Evolutionary conservation across 148 eudicot genomes (phyloP).

Genomic region (Heliosperma pusillum): DNA sequence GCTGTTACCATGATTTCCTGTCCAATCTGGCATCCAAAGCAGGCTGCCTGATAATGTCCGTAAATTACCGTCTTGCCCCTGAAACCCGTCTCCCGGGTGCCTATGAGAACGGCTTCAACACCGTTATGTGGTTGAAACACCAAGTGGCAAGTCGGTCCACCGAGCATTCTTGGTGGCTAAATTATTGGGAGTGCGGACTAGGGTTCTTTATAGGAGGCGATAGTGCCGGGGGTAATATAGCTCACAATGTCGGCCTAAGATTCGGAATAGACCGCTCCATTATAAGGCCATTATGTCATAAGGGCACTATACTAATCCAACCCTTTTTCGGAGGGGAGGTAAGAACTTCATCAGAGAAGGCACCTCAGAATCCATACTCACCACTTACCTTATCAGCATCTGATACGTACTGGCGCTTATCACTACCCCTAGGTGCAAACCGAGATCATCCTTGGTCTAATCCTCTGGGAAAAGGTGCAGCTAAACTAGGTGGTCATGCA

Average conservation of each 20-base stretch:
- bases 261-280: conserved; percentile 10
- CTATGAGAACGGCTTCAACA: conserved; percentile 63
- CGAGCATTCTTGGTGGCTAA: conserved; percentile 44
- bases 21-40: conserved; percentile 47
- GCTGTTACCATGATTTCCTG: conserved; percentile 73
- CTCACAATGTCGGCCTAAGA: conserved; percentile 39
- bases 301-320: conserved; percentile 59
- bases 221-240: conserved; percentile 79
- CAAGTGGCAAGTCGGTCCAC: conserved; percentile 16
- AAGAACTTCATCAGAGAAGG: conserved; percentile 47
- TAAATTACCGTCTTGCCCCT: conserved; percentile 70
- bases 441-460: conserved; percentile 73
- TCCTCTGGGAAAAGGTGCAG: conserved; percentile 33
- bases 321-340: conserved; percentile 78
- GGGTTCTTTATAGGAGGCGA: conserved; percentile 52
- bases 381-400: conserved; percentile 46
- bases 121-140: conserved; percentile 51
- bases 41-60: conserved; percentile 53
- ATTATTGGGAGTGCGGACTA: conserved; percentile 32
- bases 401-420: conserved; percentile 61
- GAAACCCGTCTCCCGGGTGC: conserved; percentile 81
- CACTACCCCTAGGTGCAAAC: conserved; percentile 52
- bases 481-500: conserved; percentile 18
- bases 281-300: conserved; percentile 32
- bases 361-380: conserved; percentile 38